Base-by-base conservation (phyloP, 805 yeast genomes). In the Lachancea mirantina region DNA sequence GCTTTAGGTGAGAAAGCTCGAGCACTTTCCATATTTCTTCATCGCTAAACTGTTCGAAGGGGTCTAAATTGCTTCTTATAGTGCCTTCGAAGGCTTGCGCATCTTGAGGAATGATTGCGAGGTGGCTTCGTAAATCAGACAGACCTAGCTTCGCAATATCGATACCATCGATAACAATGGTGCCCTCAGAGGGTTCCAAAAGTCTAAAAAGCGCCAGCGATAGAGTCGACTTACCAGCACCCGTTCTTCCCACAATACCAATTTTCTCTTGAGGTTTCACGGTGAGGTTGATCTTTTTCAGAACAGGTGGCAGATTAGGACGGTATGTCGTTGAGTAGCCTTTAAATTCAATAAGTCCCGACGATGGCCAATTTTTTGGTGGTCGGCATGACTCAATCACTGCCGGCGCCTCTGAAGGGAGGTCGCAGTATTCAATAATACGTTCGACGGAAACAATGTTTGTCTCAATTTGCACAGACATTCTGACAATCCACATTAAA, bases 231-330 rank as follows among this genome's bases (percentile, higher is more conserved):
- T 78, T 78, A 32, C 88, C 88, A 3, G 88, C 84, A 27, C 88
- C 87, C 1, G 88, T 79, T 55, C 87, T 66, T 10, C 87, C 87
- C 30, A 78, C 85, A 45, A 79, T 74, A 34, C 87, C 87, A 40
- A 79, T 57, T 45, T 79, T 79, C 42, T 79, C 84, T 18, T 61
- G 55, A 2, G 81, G 62, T 14, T 66, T 58, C 26, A 79, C 66
- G 2, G 61, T 51, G 17, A 78, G 42, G 11, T 52, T 51, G 23
- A 78, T 60, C 23, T 67, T 50, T 25, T 63, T 70, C 46, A 79
- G 56, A 3, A 78, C 84, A 1, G 76, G 76, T 34, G 73, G 81
- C 28, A 75, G 55, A 41, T 73, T 69, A 7, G 63, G 70, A 40
- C 79, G 68, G 45, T 79, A 79, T 30, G 65, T 65, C 0, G 84